Base-by-base conservation (phyloP, 1,139 yeast species). In the Candida glucosophila region DNA sequence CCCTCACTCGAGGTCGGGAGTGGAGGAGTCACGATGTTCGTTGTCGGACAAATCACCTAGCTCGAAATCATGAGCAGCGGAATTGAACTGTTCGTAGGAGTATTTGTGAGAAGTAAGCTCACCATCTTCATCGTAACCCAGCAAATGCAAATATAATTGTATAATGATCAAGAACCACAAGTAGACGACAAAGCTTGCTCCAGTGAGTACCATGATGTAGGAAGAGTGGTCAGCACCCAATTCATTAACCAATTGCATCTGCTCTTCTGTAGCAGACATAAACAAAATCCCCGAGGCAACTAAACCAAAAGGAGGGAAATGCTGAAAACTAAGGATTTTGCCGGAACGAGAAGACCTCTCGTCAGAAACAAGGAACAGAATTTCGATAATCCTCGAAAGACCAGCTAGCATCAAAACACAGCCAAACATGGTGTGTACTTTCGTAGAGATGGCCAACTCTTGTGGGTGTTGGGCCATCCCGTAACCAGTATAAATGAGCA, bases 211-310 rank as follows among this genome's bases (percentile, higher is more conserved):
- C 49, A 88, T 59, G 20, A 82, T 69, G 47, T 88, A 88, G 1
- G 94, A 74, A 24, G 90, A 75, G 41, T 83, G 92, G 51, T 83
- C 94, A 6, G 94, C 76, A 4, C 86, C 85, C 39, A 81, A 62
- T 36, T 74, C 77, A 30, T 75, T 58, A 1, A 86, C 83, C 34
- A 83, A 58, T 10, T 58, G 55, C 43, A 88, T 59, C 44, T 88
- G 95, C 47, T 88, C 95, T 46, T 88, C 96, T 33, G 70, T 86
- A 14, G 97, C 97, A 14, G 83, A 73, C 95, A 86, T 85, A 47
- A 88, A 88, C 37, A 82, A 47, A 11, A 81, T 51, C 1, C 97
- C 97, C 2, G 92, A 62, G 35, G 81, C 69, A 2, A 85, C 69
- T 28, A 88, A 63, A 32, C 88, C 70, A 44, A 85, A 74, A 3